Base-by-base conservation (phyloP, 2,329 filamentous ascomycete species). In the Sclerotinia nivalis region DNA sequence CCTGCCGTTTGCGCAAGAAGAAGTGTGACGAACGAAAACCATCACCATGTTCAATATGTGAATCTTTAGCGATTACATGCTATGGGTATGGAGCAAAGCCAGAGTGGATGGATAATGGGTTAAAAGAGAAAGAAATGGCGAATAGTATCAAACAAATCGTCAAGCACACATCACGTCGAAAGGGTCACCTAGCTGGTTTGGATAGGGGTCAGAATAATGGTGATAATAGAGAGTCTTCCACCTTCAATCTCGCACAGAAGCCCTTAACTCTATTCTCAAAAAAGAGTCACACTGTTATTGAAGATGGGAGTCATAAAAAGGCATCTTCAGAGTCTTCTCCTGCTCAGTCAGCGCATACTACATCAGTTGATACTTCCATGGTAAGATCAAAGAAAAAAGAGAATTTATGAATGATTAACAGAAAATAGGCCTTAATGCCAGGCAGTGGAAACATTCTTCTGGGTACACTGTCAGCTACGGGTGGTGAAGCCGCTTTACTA, bases 1-100 rank as follows among this genome's bases (percentile, higher is more conserved):
- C 76, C 70, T 89, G 87, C 74, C 83, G 86, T 31, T 81, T 88
- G 15, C 84, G 87, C 28, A 85, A 85, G 73, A 89, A 89, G 75
- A 88, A 88, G 75, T 89, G 87, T 76, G 85, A 88, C 72, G 67
- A 69, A 54, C 85, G 87, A 75, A 79, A 74, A 34, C 82, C 80
- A 2, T 86, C 87, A 15, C 75, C 82, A 13, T 89, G 87, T 77
- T 79, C 82, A 8, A 79, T 76, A 49, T 89, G 87, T 78, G 76
- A 78, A 20, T 75, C 79, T 3, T 83, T 89, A 25, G 81, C 84
- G 68, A 88, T 89, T 69, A 83, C 82, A 25, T 89, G 88, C 75
- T 77, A 86, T 71, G 88, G 84, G 73, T 78, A 80, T 71, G 81
- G 84, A 2, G 78, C 81, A 56, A 79, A 78, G 69, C 76, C 78